Evolutionary conservation across 2,329 filamentous ascomycete species (phyloP), one percentile per base, ranked within the genome.

Genomic region (Claviceps monticola): DNA sequence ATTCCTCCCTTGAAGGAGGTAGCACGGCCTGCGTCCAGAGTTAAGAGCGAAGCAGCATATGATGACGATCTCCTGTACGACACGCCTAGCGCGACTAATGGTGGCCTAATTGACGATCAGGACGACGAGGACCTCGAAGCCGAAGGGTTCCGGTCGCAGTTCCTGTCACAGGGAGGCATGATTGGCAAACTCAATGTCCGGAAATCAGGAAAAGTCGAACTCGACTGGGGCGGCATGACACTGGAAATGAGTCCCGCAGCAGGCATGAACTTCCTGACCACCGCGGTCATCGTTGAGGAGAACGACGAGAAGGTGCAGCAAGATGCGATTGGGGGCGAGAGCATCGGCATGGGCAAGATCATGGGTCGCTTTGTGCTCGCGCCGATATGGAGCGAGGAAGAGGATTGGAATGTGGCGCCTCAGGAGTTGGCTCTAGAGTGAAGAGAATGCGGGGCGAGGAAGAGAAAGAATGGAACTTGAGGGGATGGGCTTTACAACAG

Each of bases 321-420:
- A 8, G 68, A 64, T 6, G 64, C 67, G n/a, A 50, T 68, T 29
- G 65, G 71, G 19, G 79, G 78, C 17, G 70, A 71, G 47, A 76
- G 76, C 34, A 74, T 76, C 52, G 78, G 78, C 46, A 81, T 84
- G 77, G 80, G 80, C 48, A 74, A 76, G 59, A 74, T 84, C 53
- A 75, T 78, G 70, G 79, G 78, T 48, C 76, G 78, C 55, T 83
- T 83, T 62, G 73, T 79, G 17, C 66, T 80, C 17, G 77, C 76
- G 26, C 79, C 79, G 7, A 71, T 75, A 45, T 82, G 76, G 70
- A 73, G 71, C 39, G 77, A 80, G 48, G 76, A 78, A 58, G 71
- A 76, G 51, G 76, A 79, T 34, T 81, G 77, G 77, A 65, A 71
- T 14, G 73, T 69, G 45, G 61, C 64, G 34, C 61, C 64, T 0